A percentile compares a stretch with the other conserved stretches of the same genome.
Evolutionary conservation across 495 filamentous ascomycete species (phyloP).

Genomic region (Hyphodiscus hymeniophilus): DNA sequence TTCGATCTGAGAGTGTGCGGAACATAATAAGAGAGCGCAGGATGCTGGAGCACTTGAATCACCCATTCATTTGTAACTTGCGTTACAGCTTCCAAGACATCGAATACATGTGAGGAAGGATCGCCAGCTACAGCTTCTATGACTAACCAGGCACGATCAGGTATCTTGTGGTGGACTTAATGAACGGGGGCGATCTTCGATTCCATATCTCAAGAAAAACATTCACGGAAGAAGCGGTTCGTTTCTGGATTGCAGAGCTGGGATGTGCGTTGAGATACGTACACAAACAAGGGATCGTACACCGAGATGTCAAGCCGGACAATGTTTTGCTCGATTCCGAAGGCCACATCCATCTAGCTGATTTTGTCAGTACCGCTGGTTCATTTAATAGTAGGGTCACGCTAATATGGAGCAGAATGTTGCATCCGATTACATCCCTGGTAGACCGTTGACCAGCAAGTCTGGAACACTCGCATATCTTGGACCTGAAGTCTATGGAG

Average conservation of each 20-base stretch:
- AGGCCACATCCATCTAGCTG: conserved; percentile 94
- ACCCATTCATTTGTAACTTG: conserved; percentile 96
- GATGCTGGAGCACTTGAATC: conserved; percentile 97
- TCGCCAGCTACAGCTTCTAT: background rate
- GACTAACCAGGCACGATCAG: conserved; percentile 33
- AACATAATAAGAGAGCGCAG: conserved; percentile 96
- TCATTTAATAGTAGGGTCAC: conserved; percentile 8
- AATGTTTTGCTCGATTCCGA: conserved; percentile 91
- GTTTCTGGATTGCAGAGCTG: conserved; percentile 93
- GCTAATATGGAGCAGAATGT: conserved; percentile 62
- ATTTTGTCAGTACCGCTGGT: conserved; percentile 73
- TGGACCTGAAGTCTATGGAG: conserved; percentile 90
- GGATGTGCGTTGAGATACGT: conserved; percentile 90
- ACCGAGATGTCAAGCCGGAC: conserved; percentile 94
- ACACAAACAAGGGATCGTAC: conserved; percentile 86
- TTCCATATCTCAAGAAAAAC: conserved; percentile 98
- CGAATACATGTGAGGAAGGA: conserved; percentile 74
- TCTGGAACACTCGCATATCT: conserved; percentile 95
- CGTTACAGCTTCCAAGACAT: conserved; percentile 99
- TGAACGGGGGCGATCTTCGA: conserved; percentile 94
- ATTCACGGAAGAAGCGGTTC: conserved; percentile 93
- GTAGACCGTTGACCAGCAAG: conserved; percentile 85
- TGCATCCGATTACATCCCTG: conserved; percentile 79
- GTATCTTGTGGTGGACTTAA: conserved; percentile 95
- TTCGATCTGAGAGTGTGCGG: conserved; percentile 92